phyloP scores from a whole-genome alignment of 1,139 yeast genomes.

The Geotrichum klebahnii region DNA sequence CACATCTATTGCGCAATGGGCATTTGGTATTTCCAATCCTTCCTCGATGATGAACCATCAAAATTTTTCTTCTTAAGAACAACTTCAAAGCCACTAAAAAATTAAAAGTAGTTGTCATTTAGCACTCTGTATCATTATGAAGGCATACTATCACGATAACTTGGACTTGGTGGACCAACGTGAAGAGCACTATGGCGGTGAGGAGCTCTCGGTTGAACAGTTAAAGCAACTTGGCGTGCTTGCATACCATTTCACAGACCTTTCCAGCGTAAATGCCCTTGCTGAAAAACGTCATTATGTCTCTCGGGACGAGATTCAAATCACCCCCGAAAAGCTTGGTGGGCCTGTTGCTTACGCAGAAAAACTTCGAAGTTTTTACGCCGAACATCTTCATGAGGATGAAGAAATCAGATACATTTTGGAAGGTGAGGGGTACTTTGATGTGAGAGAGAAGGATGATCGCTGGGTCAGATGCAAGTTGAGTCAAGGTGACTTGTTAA shows the following conservation, averaged over 20 bases:
- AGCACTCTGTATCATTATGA: constrained; percentile 33
- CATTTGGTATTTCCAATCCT: no score
- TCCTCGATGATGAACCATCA: no score
- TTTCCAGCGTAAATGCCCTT: constrained; percentile 58
- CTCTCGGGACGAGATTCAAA: constrained; percentile 68
- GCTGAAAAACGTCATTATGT: constrained; percentile 70
- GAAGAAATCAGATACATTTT: constrained; percentile 89
- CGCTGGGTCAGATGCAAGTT: constrained; percentile 77
- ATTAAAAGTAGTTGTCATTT: no score
- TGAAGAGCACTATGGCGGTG: constrained; percentile 66
- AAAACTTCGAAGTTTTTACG: constrained; percentile 68
- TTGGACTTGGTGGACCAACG: constrained; percentile 62
- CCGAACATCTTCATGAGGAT: constrained; percentile 92
- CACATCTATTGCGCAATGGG: no score
- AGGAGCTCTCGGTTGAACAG: constrained; percentile 46
- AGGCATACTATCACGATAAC: constrained; percentile 72
- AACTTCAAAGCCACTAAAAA: not conserved
- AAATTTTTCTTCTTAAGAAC: no score
- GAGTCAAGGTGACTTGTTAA: constrained; percentile 56
- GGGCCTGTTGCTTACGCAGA: constrained; percentile 59
- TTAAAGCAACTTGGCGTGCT: constrained; percentile 65
- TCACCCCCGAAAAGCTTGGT: constrained; percentile 60
- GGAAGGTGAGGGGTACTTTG: constrained; percentile 91
- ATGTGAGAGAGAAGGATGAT: constrained; percentile 65
- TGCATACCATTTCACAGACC: constrained; percentile 52